Evolutionary conservation across 1,284 basidiomycete species (phyloP).

Genomic region (Malassezia japonica): DNA sequence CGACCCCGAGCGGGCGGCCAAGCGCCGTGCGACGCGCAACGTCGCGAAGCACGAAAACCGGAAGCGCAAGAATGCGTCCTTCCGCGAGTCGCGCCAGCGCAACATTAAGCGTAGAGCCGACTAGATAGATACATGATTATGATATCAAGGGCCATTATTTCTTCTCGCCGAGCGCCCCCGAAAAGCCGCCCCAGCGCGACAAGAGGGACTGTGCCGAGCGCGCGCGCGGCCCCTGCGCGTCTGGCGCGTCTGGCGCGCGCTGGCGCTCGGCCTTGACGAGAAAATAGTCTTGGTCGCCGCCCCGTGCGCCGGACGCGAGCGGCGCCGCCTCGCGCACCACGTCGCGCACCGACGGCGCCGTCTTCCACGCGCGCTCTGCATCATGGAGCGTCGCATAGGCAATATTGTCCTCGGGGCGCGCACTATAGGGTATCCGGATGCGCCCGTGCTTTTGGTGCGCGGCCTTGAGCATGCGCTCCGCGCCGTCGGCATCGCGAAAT

Average conservation of each 20-base stretch:
- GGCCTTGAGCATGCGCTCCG: constrained; percentile 5
- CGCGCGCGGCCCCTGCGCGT: background rate
- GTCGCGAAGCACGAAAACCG: constrained; percentile 24
- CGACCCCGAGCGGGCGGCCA: constrained; percentile 30
- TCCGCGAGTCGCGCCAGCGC: constrained; percentile 5
- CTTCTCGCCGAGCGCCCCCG: too few relatives aligned
- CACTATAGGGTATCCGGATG: constrained; percentile 1
- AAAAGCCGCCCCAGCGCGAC: too few relatives aligned
- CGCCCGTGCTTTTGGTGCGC: constrained; percentile 1
- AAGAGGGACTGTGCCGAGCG: too few relatives aligned
- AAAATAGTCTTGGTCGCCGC: background rate
- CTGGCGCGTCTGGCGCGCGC: background rate
- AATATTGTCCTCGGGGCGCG: background rate
- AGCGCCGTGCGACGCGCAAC: constrained; percentile 21
- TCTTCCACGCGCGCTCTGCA: constrained; percentile 1
- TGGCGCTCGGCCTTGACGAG: constrained; percentile 15
- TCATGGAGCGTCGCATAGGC: constrained; percentile 6
- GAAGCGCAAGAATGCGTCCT: constrained; percentile 24
- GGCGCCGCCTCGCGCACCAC: constrained; percentile 2
- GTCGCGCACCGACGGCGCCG: constrained; percentile 8
- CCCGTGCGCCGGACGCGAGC: background rate
- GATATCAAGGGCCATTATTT: too few relatives aligned
- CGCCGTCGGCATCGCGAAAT: constrained; percentile 2
- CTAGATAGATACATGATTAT: too few relatives aligned
- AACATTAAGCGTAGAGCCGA: constrained; percentile 5